phyloP scores from a whole-genome alignment of 2,329 filamentous ascomycete genomes.

The Exophiala dermatitidis region DNA sequence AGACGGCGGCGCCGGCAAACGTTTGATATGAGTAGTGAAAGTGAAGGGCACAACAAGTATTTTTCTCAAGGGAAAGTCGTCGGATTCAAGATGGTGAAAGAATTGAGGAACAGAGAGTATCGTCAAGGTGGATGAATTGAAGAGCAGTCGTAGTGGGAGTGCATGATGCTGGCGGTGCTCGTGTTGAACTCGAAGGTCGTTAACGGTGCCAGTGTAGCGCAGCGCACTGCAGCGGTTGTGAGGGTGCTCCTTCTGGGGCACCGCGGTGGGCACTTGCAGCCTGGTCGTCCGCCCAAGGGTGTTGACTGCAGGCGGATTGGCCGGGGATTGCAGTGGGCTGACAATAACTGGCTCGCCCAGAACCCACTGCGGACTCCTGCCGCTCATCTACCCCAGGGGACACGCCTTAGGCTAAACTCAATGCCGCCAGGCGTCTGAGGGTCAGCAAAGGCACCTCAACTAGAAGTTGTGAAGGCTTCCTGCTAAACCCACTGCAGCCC shows the following conservation, averaged over 20 bases:
- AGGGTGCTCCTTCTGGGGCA: neutral
- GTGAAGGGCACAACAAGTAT: neutral
- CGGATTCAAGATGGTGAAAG: neutral
- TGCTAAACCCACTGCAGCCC: neutral
- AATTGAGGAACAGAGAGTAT: neutral
- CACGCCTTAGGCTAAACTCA: neutral
- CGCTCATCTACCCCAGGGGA: neutral
- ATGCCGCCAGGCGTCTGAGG: too few relatives aligned
- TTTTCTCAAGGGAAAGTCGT: neutral
- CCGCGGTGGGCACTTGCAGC: neutral
- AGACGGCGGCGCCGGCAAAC: neutral
- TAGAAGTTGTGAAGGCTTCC: neutral
- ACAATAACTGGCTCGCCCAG: neutral
- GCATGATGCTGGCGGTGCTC: neutral
- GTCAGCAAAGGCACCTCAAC: too few relatives aligned
- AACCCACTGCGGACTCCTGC: slow-evolving; percentile 4
- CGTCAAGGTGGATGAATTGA: neutral
- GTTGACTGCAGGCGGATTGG: neutral
- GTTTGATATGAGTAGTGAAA: neutral
- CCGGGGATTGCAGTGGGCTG: neutral
- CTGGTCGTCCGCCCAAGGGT: neutral
- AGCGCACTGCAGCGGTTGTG: too few relatives aligned
- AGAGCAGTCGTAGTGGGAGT: neutral
- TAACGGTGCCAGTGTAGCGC: too few relatives aligned
- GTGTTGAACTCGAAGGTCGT: neutral